These are phyloP conservation scores for Globisporangium orthogonon DNA, from an alignment of 352 stramenopile species.

Conservation along the genomic window DNA sequence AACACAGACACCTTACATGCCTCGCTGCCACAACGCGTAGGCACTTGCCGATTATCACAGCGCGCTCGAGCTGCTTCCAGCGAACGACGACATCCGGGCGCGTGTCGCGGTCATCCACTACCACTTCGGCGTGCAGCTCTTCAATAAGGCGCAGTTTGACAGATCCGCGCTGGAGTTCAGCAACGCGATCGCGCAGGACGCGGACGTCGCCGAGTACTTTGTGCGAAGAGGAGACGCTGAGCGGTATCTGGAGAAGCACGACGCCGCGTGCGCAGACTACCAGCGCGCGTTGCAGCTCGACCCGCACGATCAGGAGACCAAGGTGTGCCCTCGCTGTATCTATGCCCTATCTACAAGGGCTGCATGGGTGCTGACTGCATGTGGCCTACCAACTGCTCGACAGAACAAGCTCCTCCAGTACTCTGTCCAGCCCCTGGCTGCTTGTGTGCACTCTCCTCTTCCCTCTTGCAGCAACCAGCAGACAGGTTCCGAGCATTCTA, in stretches of 20 bases:
- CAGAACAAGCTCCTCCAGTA: slow-evolving; percentile 66
- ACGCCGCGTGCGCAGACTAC: slow-evolving; percentile 48
- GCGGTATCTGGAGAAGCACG: slow-evolving; percentile 68
- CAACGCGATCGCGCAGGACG: slow-evolving; percentile 51
- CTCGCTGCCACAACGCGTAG: slow-evolving; percentile 12
- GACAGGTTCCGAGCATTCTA: not conserved
- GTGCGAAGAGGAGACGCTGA: slow-evolving; percentile 63
- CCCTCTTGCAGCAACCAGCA: slow-evolving; percentile 13
- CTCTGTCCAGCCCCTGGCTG: slow-evolving; percentile 13
- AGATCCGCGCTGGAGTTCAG: slow-evolving; percentile 71
- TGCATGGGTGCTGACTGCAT: not conserved
- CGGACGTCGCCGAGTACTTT: slow-evolving; percentile 48
- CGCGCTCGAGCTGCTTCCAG: slow-evolving; percentile 50
- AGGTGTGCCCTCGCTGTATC: slow-evolving; percentile 16
- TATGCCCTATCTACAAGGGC: not conserved
- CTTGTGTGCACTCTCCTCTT: not conserved
- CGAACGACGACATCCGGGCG: slow-evolving; percentile 41
- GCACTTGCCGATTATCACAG: slow-evolving; percentile 76
- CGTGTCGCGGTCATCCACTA: slow-evolving; percentile 75
- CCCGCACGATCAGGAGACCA: slow-evolving; percentile 52
- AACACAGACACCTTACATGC: not conserved
- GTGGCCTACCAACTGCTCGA: no score
- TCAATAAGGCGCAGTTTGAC: slow-evolving; percentile 68
- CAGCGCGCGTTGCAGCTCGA: slow-evolving; percentile 40
- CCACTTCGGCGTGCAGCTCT: slow-evolving; percentile 73